Percentiles rank a stretch among this genome's conserved stretches.
Evolutionary conservation across 371 early-diverging fungal species (phyloP).

Genomic region (Rhizopus microsporus): DNA sequence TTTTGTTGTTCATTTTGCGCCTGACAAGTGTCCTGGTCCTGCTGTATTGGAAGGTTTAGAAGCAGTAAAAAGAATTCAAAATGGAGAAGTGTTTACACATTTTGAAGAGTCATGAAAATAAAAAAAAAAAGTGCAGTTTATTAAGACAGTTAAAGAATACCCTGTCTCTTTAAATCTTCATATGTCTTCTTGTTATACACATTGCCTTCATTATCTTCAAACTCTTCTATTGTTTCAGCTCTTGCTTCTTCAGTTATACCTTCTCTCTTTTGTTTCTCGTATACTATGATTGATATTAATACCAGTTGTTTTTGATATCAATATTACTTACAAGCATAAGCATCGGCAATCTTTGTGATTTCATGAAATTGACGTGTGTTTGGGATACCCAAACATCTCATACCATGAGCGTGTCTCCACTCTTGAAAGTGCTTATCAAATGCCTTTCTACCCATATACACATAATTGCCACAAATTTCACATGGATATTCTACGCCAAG

Average conservation of each 20-base stretch:
- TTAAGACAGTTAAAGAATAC: conserved; percentile 64
- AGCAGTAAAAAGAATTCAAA: conserved; percentile 30
- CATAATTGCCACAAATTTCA: conserved; percentile 96
- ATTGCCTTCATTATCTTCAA: conserved; percentile 96
- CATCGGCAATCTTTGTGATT: conserved; percentile 92
- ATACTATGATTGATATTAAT: conserved; percentile 57
- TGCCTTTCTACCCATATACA: conserved; percentile 96
- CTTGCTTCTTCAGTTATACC: conserved; percentile 64
- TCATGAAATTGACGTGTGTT: conserved; percentile 94
- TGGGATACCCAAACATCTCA: conserved; percentile 93
- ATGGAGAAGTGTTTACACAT: conserved; percentile 31
- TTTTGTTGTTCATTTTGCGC: conserved; percentile 68
- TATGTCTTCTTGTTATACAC: conserved; percentile 98
- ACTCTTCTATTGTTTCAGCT: conserved; percentile 89
- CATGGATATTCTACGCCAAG: conserved; percentile 94
- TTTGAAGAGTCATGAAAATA: conserved; percentile 16
- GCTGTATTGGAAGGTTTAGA: conserved; percentile 57
- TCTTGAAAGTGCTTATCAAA: conserved; percentile 97
- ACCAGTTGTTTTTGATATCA: background rate
- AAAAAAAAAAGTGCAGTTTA: conserved; percentile 7
- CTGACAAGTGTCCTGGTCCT: conserved; percentile 61
- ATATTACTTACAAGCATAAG: conserved; percentile 73
- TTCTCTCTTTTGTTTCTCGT: conserved; percentile 78
- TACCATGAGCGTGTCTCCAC: conserved; percentile 94
- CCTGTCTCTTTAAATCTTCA: conserved; percentile 92